Percentiles rank a stretch among this genome's conserved stretches.
Evolutionary conservation across 768 basidiomycete species (phyloP).

Genomic region (Butyriboletus loyo): DNA sequence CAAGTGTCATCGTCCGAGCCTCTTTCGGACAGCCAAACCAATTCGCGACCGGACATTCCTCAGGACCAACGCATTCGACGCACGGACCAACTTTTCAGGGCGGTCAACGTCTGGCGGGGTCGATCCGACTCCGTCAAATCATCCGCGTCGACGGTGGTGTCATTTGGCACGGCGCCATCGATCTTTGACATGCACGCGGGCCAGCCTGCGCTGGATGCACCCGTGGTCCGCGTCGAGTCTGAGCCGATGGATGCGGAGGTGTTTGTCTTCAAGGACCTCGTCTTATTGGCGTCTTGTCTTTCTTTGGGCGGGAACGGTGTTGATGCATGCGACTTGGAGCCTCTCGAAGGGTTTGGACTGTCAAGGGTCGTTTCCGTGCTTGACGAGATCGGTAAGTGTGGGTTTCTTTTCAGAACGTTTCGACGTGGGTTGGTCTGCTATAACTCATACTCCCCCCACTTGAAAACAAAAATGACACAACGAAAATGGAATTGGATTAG

Average conservation of each 20-base stretch:
- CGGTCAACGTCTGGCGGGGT: constrained; percentile 46
- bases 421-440: background rate
- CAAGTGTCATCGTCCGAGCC: background rate
- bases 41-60: background rate
- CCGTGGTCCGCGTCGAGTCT: constrained; percentile 25
- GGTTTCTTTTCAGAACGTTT: background rate
- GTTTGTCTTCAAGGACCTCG: constrained; percentile 67
- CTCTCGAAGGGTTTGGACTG: constrained; percentile 46
- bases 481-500: constrained; percentile 7
- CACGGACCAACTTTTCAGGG: constrained; percentile 34
- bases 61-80: constrained; percentile 2
- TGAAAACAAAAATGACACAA: background rate
- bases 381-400: constrained; percentile 31
- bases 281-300: constrained; percentile 47
- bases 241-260: constrained; percentile 32
- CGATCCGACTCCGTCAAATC: constrained; percentile 40
- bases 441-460: background rate
- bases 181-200: constrained; percentile 22
- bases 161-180: constrained; percentile 30
- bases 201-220: constrained; percentile 10
- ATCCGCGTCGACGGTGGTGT: constrained; percentile 24
- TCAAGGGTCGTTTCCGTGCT: constrained; percentile 46
- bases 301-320: constrained; percentile 19
- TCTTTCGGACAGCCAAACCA: background rate
- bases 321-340: constrained; percentile 36